Evolutionary conservation across 106 monocot species (phyloP).

Genomic region (Dioscorea alata): DNA sequence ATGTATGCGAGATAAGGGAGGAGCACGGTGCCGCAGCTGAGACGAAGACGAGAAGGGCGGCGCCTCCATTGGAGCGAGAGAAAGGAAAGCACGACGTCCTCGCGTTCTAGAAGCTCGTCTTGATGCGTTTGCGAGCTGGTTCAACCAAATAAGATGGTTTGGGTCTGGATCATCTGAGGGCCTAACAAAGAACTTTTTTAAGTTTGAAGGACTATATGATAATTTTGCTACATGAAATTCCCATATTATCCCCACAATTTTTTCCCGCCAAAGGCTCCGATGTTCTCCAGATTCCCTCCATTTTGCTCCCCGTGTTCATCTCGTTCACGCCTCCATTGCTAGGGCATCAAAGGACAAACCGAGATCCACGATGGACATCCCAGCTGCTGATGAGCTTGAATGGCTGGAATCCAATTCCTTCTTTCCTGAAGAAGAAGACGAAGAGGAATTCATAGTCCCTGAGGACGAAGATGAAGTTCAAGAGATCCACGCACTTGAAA

Average conservation of each 20-base stretch:
- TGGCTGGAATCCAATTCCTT: conserved; percentile 68
- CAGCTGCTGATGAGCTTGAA: conserved; percentile 72
- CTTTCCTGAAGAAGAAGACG: conserved; percentile 34
- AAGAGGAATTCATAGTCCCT: conserved; percentile 12
- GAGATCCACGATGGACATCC: conserved; percentile 55
- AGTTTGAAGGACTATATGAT: too few relatives aligned
- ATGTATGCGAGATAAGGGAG: not conserved
- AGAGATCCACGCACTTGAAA: not conserved
- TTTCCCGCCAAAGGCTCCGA: not conserved
- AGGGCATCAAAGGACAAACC: conserved; percentile 4
- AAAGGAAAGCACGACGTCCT: too few relatives aligned
- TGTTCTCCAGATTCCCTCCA: not conserved
- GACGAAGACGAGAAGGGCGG: not conserved
- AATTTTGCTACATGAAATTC: not conserved
- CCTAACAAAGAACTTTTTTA: too few relatives aligned
- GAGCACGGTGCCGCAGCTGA: not conserved
- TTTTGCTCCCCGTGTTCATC: not conserved
- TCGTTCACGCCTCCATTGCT: not conserved
- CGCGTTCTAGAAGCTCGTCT: too few relatives aligned
- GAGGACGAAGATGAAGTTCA: conserved; percentile 20
- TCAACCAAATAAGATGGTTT: too few relatives aligned
- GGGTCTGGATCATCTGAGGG: too few relatives aligned
- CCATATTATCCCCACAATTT: not conserved
- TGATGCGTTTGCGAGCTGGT: too few relatives aligned
- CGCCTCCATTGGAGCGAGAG: not conserved